phyloP scores from a whole-genome alignment of 306 rosid species.

The Sphenostylis stenocarpa region DNA sequence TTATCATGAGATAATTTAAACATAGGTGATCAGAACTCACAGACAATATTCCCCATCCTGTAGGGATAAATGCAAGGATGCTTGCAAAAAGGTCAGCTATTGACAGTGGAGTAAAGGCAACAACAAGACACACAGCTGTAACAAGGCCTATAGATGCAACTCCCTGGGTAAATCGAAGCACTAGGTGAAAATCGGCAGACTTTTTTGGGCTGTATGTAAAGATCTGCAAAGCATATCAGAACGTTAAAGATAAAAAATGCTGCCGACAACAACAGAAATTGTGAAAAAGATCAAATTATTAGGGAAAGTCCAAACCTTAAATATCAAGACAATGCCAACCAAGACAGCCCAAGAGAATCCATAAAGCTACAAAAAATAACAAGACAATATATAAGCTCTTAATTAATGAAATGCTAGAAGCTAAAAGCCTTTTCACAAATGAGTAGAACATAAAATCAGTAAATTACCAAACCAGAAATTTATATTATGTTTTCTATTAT shows the following conservation, averaged over 20 bases:
- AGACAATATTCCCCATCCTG: slow-evolving; percentile 90
- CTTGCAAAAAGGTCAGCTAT: slow-evolving; percentile 83
- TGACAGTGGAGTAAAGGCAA: slow-evolving; percentile 62
- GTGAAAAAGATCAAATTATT: not conserved
- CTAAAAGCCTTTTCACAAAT: not conserved
- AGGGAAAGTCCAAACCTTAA: slow-evolving; percentile 68
- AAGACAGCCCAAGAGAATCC: slow-evolving; percentile 93
- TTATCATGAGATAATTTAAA: not conserved
- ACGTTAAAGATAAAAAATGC: not conserved
- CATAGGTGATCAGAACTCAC: slow-evolving; percentile 53
- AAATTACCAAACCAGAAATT: not conserved
- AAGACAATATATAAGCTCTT: not conserved
- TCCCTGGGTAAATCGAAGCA: slow-evolving; percentile 85
- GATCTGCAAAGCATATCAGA: slow-evolving; percentile 71
- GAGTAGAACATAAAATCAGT: not conserved
- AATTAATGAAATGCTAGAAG: slow-evolving; percentile 9
- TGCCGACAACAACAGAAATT: not conserved
- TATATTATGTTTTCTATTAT: not conserved
- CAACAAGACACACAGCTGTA: slow-evolving; percentile 67
- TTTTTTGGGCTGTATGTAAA: slow-evolving; percentile 84
- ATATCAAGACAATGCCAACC: slow-evolving; percentile 70
- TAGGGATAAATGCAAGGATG: slow-evolving; percentile 79
- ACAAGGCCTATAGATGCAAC: slow-evolving; percentile 63
- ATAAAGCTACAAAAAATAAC: slow-evolving; percentile 57
- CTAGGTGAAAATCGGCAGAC: slow-evolving; percentile 64